Percentiles rank a stretch among this genome's conserved stretches.
Conservation (phyloP, 345 rosid species). For the Eucalyptus tenuipes region DNA sequence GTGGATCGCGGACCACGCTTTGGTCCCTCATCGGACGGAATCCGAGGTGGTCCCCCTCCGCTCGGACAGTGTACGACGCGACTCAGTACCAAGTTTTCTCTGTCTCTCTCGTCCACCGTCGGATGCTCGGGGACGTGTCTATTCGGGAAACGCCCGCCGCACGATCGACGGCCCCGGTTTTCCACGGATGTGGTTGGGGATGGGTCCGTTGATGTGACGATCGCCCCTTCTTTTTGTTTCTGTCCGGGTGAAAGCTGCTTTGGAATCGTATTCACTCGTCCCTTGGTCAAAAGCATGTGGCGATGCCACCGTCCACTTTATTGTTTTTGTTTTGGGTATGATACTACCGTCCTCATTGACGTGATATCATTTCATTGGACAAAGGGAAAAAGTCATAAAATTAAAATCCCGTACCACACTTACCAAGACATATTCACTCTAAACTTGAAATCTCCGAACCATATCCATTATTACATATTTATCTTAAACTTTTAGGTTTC, state of each 20-base stretch:
- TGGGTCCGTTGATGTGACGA: not conserved
- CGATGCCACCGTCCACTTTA: not conserved
- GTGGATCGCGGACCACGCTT: not conserved
- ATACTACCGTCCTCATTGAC: not conserved
- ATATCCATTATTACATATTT: no score
- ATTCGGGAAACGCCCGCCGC: not conserved
- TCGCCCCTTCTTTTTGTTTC: not conserved
- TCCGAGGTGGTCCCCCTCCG: not conserved
- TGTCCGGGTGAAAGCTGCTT: not conserved
- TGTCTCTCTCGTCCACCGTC: not conserved
- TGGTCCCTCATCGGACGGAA: not conserved
- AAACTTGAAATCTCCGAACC: not conserved
- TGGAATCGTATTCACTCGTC: not conserved
- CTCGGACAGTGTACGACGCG: not conserved
- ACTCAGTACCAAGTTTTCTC: not conserved
- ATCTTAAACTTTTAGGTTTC: no score
- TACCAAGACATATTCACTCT: no score
- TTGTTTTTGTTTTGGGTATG: not conserved
- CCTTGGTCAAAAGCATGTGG: not conserved
- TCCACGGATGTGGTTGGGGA: not conserved
- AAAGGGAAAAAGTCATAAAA: not conserved
- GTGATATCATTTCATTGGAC: not conserved
- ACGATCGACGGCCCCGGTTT: not conserved
- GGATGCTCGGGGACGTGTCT: not conserved
- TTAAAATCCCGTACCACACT: no score